A percentile compares a stretch with the other conserved stretches of the same genome.
These are phyloP conservation scores for Fusarium praegraminearum DNA, from an alignment of 2,329 filamentous ascomycete genomes.

Conservation along the genomic window DNA sequence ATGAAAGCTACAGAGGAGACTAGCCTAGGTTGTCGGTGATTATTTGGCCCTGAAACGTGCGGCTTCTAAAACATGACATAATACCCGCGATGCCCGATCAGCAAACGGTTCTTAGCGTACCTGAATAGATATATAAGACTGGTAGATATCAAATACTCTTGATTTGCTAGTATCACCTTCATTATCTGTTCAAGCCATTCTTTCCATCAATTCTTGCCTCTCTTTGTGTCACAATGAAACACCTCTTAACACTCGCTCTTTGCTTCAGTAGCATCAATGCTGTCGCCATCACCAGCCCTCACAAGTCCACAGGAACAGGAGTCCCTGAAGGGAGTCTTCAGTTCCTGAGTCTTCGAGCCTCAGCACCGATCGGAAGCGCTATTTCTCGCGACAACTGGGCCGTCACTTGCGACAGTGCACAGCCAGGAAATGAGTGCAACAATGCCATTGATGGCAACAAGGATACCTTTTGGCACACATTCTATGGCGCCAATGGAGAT, in stretches of 20 bases:
- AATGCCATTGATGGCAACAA: constrained; percentile 30
- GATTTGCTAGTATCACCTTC: not conserved
- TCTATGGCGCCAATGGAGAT: constrained; percentile 1
- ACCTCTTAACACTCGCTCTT: not conserved
- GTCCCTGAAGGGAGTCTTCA: not conserved
- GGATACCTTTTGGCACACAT: constrained; percentile 31
- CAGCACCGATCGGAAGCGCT: constrained; percentile 1
- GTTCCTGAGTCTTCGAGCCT: not conserved
- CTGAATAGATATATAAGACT: not conserved
- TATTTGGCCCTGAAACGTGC: not conserved
- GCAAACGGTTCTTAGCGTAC: not conserved
- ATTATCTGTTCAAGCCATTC: not conserved
- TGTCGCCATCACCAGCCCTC: not conserved
- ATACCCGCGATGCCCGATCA: not conserved
- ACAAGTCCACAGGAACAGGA: not conserved
- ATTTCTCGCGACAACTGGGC: constrained; percentile 27
- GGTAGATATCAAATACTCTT: not conserved
- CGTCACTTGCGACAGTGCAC: constrained; percentile 29
- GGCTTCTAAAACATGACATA: not conserved
- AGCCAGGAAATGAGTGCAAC: constrained; percentile 18
- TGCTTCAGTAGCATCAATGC: constrained; percentile 1
- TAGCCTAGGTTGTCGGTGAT: not conserved
- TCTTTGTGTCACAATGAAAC: not conserved
- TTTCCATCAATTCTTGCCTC: not conserved
- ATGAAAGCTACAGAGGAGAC: too few relatives aligned